These are phyloP conservation scores for Aquilaria malaccensis DNA, from an alignment of 345 rosid genomes.

Conservation along the genomic window DNA sequence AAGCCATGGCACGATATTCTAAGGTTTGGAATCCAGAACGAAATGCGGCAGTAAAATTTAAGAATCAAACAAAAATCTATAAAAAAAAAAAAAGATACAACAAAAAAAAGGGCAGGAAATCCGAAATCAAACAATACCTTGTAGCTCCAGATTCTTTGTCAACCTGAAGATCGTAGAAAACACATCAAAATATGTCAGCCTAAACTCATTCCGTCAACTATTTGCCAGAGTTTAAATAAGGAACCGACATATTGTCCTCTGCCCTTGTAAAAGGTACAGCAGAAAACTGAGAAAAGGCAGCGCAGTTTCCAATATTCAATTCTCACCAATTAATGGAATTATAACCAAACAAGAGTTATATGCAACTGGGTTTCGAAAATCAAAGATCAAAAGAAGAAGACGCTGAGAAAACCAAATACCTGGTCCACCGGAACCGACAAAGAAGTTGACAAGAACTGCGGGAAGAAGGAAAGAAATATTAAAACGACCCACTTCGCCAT, in stretches of 20 bases:
- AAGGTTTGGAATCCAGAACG: not conserved
- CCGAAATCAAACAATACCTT: conserved; percentile 27
- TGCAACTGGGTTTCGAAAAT: not conserved
- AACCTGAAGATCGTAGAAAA: conserved; percentile 27
- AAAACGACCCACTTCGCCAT: conserved; percentile 12
- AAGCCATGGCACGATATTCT: not conserved
- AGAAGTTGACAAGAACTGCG: conserved; percentile 3
- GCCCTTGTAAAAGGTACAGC: not conserved
- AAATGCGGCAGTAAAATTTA: not conserved
- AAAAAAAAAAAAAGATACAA: not conserved
- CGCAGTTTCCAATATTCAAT: not conserved
- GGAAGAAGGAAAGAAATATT: conserved; percentile 15
- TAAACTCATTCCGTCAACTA: not conserved
- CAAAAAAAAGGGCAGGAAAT: conserved; percentile 1
- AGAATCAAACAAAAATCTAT: not conserved
- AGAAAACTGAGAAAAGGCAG: not conserved
- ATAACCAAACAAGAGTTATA: not conserved
- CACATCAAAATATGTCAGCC: not conserved
- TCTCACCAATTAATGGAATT: not conserved
- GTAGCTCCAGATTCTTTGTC: conserved; percentile 24
- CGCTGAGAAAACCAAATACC: not conserved
- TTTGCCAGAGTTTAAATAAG: not conserved
- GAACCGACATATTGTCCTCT: not conserved
- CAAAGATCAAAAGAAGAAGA: conserved; percentile 2
- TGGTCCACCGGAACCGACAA: conserved; percentile 13